Conservation (phyloP, 352 stramenopile species). For the Phytophthora sojae region DNA sequence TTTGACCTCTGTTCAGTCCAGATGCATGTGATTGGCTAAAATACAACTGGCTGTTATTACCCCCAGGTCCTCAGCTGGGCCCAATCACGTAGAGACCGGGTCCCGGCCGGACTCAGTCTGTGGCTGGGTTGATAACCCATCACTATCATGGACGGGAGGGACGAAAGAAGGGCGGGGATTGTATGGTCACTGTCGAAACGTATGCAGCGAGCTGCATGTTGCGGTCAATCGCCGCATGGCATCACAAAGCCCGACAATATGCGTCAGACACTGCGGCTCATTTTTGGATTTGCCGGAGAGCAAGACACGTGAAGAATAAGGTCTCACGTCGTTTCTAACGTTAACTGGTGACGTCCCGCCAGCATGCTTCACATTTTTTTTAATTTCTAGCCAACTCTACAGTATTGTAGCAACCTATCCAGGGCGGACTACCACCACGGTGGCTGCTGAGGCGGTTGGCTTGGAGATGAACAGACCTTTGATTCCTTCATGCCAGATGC, state of each 20-base stretch:
- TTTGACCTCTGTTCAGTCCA: background rate
- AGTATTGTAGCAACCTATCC: too few species aligned
- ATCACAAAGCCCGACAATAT: conserved; percentile 15
- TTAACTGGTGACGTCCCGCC: background rate
- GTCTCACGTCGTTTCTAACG: background rate
- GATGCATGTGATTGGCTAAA: background rate
- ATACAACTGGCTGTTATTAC: background rate
- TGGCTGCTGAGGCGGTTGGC: too few species aligned
- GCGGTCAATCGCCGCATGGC: conserved; percentile 20
- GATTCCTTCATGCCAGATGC: too few species aligned
- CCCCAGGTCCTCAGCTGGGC: too few species aligned
- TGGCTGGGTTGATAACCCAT: too few species aligned
- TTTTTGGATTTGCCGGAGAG: conserved; percentile 7
- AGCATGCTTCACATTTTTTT: too few species aligned
- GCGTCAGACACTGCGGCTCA: conserved; percentile 13
- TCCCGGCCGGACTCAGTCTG: too few species aligned
- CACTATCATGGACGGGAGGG: background rate
- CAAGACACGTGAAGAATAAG: background rate
- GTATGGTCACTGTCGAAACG: conserved; percentile 26
- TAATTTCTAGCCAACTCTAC: too few species aligned
- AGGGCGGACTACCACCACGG: too few species aligned
- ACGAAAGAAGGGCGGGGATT: conserved; percentile 19
- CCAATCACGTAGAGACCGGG: too few species aligned
- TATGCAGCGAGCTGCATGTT: background rate
- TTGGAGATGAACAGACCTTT: too few species aligned